These are phyloP conservation scores for Jacaranda copaia DNA, from an alignment of 257 asterid species.

Conservation along the genomic window DNA sequence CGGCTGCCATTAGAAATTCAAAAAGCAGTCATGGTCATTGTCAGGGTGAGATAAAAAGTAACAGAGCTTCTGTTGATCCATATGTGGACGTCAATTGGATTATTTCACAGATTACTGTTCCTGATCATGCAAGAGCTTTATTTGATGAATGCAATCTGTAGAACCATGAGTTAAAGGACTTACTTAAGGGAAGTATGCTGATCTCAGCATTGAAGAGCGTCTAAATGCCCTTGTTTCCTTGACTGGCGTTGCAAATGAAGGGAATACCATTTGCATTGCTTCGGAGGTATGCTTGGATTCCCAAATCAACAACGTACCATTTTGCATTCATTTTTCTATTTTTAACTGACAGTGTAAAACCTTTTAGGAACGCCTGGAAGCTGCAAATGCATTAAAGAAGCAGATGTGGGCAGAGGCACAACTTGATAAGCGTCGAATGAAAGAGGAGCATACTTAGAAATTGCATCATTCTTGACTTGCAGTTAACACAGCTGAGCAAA, in stretches of 20 bases:
- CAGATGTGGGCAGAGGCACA: conserved; percentile 97
- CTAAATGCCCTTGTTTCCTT: conserved; percentile 80
- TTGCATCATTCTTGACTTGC: conserved; percentile 44
- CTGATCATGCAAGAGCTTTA: too few relatives aligned
- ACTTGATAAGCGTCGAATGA: conserved; percentile 88
- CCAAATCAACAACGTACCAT: background rate
- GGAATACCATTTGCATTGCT: conserved; percentile 71
- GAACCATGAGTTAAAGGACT: conserved; percentile 91
- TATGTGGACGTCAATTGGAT: too few relatives aligned
- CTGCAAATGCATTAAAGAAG: conserved; percentile 93
- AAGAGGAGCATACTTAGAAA: conserved; percentile 66
- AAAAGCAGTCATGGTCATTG: too few relatives aligned
- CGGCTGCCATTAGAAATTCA: conserved; percentile 33
- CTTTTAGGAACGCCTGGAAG: conserved; percentile 91
- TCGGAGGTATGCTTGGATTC: conserved; percentile 67
- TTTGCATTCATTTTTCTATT: conserved; percentile 34
- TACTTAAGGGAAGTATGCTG: conserved; percentile 80
- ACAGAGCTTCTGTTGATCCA: too few relatives aligned
- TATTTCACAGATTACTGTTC: too few relatives aligned
- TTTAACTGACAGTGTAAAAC: conserved; percentile 33
- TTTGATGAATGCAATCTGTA: conserved; percentile 59
- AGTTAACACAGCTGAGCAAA: conserved; percentile 49
- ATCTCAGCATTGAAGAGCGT: conserved; percentile 84
- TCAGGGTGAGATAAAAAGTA: too few relatives aligned
- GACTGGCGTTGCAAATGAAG: conserved; percentile 83